Conservation (phyloP, 2,329 filamentous ascomycete genomes). For the Nigrospora oryzae region DNA sequence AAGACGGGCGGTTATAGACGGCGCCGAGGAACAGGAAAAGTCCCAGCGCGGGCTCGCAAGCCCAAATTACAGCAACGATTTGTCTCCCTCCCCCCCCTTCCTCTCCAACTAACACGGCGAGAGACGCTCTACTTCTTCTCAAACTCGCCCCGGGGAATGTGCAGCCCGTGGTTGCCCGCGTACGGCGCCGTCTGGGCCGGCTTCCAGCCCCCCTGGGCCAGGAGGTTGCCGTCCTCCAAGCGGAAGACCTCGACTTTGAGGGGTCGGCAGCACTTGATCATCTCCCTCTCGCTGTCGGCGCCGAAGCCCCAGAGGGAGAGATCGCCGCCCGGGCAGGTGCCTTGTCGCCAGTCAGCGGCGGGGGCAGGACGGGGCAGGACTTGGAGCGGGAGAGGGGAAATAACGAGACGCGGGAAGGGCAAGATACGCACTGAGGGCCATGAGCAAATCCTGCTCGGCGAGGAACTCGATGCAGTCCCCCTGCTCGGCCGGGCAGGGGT, state of each 20-base stretch:
- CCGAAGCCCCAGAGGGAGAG: constrained; percentile 77
- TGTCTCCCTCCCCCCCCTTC: no score
- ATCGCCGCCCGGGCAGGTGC: constrained; percentile 74
- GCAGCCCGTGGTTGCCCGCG: constrained; percentile 57
- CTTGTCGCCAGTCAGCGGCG: constrained; percentile 35
- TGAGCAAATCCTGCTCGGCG: constrained; percentile 67
- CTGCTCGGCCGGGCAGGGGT: constrained; percentile 43
- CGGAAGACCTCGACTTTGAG: constrained; percentile 67
- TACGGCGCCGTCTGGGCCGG: constrained; percentile 53
- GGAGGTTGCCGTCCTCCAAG: constrained; percentile 42
- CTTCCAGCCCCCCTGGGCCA: constrained; percentile 52
- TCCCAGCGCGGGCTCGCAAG: no score
- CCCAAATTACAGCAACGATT: no score
- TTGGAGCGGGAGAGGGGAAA: neutral
- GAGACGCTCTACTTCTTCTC: neutral
- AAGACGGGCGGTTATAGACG: no score
- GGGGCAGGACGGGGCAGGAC: no score
- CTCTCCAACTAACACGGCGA: no score
- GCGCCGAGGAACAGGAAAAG: no score
- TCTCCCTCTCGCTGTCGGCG: constrained; percentile 56
- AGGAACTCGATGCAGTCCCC: constrained; percentile 67
- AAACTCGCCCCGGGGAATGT: constrained; percentile 19
- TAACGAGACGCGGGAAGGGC: no score
- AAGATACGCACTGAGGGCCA: constrained; percentile 45
- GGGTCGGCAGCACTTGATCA: constrained; percentile 63